Percentiles rank a stretch among this genome's conserved stretches.
phyloP scores from a whole-genome alignment of 1,139 yeast genomes.

The Candida labiduridarum region DNA sequence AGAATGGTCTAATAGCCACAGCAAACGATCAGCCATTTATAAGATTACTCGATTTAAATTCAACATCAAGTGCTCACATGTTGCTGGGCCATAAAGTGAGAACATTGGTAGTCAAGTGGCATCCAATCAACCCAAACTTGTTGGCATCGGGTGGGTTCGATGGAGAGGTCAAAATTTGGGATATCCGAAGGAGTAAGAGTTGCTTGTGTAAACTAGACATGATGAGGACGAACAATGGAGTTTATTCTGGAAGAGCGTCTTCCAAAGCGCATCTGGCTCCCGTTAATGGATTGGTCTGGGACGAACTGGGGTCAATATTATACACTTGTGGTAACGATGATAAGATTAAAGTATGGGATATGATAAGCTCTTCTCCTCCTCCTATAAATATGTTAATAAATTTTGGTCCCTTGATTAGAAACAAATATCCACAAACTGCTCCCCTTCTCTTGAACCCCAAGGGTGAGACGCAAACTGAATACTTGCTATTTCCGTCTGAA shows the following conservation, averaged over 20 bases:
- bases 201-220: slow-evolving; percentile 66
- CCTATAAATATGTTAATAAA: slow-evolving; percentile 65
- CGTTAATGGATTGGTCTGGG: slow-evolving; percentile 77
- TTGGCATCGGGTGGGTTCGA: slow-evolving; percentile 79
- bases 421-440: slow-evolving; percentile 55
- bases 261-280: slow-evolving; percentile 73
- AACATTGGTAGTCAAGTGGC: slow-evolving; percentile 73
- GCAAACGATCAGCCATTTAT: slow-evolving; percentile 74
- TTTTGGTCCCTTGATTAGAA: slow-evolving; percentile 78
- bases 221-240: slow-evolving; percentile 34
- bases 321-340: slow-evolving; percentile 77
- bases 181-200: slow-evolving; percentile 66
- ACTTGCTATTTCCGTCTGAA: slow-evolving; percentile 74
- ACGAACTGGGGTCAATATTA: slow-evolving; percentile 59
- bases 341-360: slow-evolving; percentile 74
- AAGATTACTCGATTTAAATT: slow-evolving; percentile 69
- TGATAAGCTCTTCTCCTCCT: slow-evolving; percentile 43
- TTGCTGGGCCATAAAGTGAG: slow-evolving; percentile 66
- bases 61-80: slow-evolving; percentile 72
- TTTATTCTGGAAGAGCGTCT: slow-evolving; percentile 31
- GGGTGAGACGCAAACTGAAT: slow-evolving; percentile 53
- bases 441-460: slow-evolving; percentile 48
- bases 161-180: slow-evolving; percentile 74
- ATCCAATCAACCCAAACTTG: slow-evolving; percentile 62
- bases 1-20: slow-evolving; percentile 63